Conservation (phyloP, 1,284 basidiomycete genomes). For the Apiotrichum brassicae region DNA sequence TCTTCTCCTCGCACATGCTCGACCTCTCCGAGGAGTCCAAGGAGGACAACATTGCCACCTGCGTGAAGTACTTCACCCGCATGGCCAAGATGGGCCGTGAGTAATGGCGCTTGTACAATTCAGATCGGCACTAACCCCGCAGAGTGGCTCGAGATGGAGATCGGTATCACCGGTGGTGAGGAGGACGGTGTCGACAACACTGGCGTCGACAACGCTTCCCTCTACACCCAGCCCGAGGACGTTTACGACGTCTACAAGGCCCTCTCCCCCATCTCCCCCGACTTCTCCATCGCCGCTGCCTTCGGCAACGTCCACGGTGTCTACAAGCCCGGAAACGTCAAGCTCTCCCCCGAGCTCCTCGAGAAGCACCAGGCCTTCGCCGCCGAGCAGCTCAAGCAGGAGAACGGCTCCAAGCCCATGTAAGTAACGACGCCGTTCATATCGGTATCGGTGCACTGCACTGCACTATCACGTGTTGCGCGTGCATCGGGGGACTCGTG, state of each 20-base stretch:
- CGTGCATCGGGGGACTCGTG: no score
- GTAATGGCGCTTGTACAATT: slow-evolving; percentile 15
- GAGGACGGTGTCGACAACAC: slow-evolving; percentile 99
- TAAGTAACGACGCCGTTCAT: slow-evolving; percentile 51
- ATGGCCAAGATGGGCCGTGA: slow-evolving; percentile 75
- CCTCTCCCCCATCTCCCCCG: slow-evolving; percentile 76
- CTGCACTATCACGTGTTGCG: no score
- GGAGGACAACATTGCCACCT: slow-evolving; percentile 92
- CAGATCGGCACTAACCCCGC: background rate
- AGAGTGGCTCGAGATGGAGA: slow-evolving; percentile 99
- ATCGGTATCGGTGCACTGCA: no score
- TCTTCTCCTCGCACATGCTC: slow-evolving; percentile 90
- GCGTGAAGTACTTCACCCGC: slow-evolving; percentile 91
- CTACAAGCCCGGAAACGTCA: slow-evolving; percentile 91
- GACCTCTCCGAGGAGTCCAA: slow-evolving; percentile 98
- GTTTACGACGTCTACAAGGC: slow-evolving; percentile 86
- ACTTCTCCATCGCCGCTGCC: slow-evolving; percentile 88
- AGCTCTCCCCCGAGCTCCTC: slow-evolving; percentile 84
- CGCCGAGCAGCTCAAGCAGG: slow-evolving; percentile 62
- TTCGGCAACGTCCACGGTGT: slow-evolving; percentile 97
- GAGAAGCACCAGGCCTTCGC: slow-evolving; percentile 84
- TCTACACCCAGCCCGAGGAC: slow-evolving; percentile 98
- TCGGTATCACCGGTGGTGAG: slow-evolving; percentile 99
- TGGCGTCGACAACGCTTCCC: slow-evolving; percentile 80
- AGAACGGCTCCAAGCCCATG: slow-evolving; percentile 58